Base-by-base conservation (phyloP, 805 yeast species). In the Pichia gijzeniarum region DNA sequence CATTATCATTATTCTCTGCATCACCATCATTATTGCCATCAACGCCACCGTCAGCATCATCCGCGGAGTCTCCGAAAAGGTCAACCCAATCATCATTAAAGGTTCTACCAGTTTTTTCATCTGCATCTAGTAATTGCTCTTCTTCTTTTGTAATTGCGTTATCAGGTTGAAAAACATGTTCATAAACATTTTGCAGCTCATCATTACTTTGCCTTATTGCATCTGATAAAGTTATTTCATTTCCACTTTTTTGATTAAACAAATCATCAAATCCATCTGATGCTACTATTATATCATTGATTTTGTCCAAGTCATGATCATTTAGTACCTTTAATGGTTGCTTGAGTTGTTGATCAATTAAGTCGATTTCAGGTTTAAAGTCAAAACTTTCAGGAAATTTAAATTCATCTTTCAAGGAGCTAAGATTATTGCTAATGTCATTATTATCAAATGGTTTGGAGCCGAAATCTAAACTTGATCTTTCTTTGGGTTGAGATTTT, bases 71-170 rank as follows among this genome's bases (percentile, higher is more conserved):
- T 4, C 62, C 66, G 47, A 59, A 61, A 6, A 59, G 49, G 10
- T 60, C 65, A 35, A 54, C 60, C 62, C 65, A 61, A 38, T 61
- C 58, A 9, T 53, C 60, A 7, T 54, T 55, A 21, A 44, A 36
- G 14, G 36, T 35, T 1, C 16, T n/a, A 4, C 39, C 44, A 8
- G 25, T 30, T 7, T 35, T 35, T 27, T 34, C 41, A 33, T 48
- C 50, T n/a, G 36, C 38, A 12, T 32, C n/a, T 4, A 21, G 35
- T 9, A 31, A 30, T 27, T 37, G 18, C 35, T 35, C 6, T 17
- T 28, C 3, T 7, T 25, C 18, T 45, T 32, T 17, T 14, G 5
- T 35, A 7, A 14, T 6, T 13, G 16, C n/a, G n/a, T n/a, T n/a
- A n/a, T 28, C 22, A 19, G 22, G n/a, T 32, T 43, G 31, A 31